phyloP scores from a whole-genome alignment of 2,329 filamentous ascomycete genomes.

The Aspergillus intermedius region DNA sequence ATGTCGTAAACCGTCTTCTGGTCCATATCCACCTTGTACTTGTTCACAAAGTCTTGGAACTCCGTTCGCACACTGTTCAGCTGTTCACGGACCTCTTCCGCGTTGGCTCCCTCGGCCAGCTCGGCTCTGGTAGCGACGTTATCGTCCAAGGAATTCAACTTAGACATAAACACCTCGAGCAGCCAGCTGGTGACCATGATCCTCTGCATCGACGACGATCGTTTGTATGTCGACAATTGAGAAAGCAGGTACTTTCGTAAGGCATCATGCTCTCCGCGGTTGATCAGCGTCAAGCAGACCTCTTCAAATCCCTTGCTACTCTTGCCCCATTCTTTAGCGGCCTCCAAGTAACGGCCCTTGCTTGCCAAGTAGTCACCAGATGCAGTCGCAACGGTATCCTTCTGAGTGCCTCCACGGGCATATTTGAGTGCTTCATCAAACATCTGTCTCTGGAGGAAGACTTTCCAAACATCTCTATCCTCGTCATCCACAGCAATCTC shows the following conservation, averaged over 20 bases:
- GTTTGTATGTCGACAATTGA: conserved; percentile 76
- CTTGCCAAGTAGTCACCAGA: conserved; percentile 82
- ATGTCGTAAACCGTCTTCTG: conserved; percentile 90
- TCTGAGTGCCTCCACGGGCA: conserved; percentile 72
- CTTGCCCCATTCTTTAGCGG: conserved; percentile 82
- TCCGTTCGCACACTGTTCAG: conserved; percentile 66
- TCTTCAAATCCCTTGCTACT: conserved; percentile 97
- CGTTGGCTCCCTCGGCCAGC: conserved; percentile 63
- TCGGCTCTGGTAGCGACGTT: conserved; percentile 86
- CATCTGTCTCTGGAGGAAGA: conserved; percentile 78
- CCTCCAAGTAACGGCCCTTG: conserved; percentile 76
- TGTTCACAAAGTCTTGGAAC: conserved; percentile 80
- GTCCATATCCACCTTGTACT: conserved; percentile 81
- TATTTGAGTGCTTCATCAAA: conserved; percentile 85
- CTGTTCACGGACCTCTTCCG: conserved; percentile 60
- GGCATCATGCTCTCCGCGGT: conserved; percentile 83
- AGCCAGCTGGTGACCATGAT: conserved; percentile 95
- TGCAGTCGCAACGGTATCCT: conserved; percentile 83
- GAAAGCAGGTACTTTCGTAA: conserved; percentile 81
- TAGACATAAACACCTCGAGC: conserved; percentile 93
- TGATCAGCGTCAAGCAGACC: conserved; percentile 83
- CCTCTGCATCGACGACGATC: conserved; percentile 80
- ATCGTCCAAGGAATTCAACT: conserved; percentile 89
- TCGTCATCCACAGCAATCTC: conserved; percentile 89
- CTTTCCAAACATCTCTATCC: conserved; percentile 87